phyloP scores from a whole-genome alignment of 2,329 filamentous ascomycete genomes.

The Neonectria coccinea region DNA sequence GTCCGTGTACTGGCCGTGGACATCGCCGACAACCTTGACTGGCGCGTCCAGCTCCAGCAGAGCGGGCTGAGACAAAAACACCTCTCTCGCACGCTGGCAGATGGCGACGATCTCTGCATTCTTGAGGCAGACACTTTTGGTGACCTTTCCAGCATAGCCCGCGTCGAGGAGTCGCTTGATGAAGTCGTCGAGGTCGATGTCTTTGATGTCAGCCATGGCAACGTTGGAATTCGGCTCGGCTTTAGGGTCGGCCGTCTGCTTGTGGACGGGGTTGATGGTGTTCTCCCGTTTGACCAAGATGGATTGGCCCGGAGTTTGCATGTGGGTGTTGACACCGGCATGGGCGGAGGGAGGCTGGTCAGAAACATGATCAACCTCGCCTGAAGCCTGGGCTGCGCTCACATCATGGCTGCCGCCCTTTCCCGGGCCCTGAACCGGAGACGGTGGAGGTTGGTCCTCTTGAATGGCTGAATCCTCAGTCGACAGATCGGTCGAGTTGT shows the following conservation, averaged over 20 bases:
- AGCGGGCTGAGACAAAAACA: slow-evolving; percentile 91
- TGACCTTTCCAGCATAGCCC: slow-evolving; percentile 95
- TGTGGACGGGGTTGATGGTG: slow-evolving; percentile 73
- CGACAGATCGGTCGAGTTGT: slow-evolving; percentile 56
- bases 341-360: slow-evolving; percentile 83
- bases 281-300: slow-evolving; percentile 88
- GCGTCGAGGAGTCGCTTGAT: slow-evolving; percentile 95
- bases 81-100: slow-evolving; percentile 87
- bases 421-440: slow-evolving; percentile 81
- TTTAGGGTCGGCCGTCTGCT: slow-evolving; percentile 53
- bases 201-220: slow-evolving; percentile 90
- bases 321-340: slow-evolving; percentile 66
- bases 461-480: slow-evolving; percentile 59
- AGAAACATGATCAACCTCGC: slow-evolving; percentile 94
- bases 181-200: slow-evolving; percentile 95
- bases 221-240: slow-evolving; percentile 66
- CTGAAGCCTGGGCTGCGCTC: slow-evolving; percentile 81
- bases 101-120: slow-evolving; percentile 97
- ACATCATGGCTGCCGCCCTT: slow-evolving; percentile 82
- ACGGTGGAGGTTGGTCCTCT: slow-evolving; percentile 78
- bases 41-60: slow-evolving; percentile 92
- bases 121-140: slow-evolving; percentile 96
- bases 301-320: slow-evolving; percentile 83
- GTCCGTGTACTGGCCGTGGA: slow-evolving; percentile 99
- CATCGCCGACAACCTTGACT: slow-evolving; percentile 98